Conservation (phyloP, 2,329 filamentous ascomycete genomes). For the Mycosphaerella arachidis region DNA sequence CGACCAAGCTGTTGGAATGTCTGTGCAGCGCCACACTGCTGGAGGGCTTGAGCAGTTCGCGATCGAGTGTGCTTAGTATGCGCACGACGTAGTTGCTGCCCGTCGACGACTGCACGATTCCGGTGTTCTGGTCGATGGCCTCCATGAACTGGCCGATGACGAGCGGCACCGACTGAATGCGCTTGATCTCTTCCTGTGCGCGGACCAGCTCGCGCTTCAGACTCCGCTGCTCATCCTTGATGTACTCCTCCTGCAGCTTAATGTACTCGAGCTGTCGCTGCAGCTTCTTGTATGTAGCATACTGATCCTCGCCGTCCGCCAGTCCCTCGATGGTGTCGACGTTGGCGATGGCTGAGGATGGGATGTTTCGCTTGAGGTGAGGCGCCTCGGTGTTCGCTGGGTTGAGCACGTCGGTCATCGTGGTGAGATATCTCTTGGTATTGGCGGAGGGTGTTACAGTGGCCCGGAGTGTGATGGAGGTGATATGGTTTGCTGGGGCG, state of each 20-base stretch:
- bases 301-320: conserved; percentile 82
- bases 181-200: conserved; percentile 98
- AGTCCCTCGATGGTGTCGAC: conserved; percentile 86
- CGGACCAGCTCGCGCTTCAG: conserved; percentile 95
- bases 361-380: conserved; percentile 69
- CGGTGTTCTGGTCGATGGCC: conserved; percentile 98
- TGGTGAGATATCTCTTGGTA: conserved; percentile 5
- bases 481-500: too few relatives aligned
- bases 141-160: conserved; percentile 99
- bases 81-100: conserved; percentile 98
- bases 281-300: conserved; percentile 91
- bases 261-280: conserved; percentile 96
- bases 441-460: neutral
- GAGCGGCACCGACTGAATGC: conserved; percentile 94
- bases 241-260: conserved; percentile 98
- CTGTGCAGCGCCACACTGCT: conserved; percentile 96
- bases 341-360: conserved; percentile 75
- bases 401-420: conserved; percentile 83
- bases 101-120: conserved; percentile 96
- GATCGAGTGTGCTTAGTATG: conserved; percentile 95
- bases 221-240: conserved; percentile 99
- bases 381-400: conserved; percentile 67
- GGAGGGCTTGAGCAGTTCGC: conserved; percentile 94
- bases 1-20: conserved; percentile 96
- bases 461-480: neutral